These are phyloP conservation scores for Septoria linicola DNA, from an alignment of 2,329 filamentous ascomycete species.

Conservation along the genomic window DNA sequence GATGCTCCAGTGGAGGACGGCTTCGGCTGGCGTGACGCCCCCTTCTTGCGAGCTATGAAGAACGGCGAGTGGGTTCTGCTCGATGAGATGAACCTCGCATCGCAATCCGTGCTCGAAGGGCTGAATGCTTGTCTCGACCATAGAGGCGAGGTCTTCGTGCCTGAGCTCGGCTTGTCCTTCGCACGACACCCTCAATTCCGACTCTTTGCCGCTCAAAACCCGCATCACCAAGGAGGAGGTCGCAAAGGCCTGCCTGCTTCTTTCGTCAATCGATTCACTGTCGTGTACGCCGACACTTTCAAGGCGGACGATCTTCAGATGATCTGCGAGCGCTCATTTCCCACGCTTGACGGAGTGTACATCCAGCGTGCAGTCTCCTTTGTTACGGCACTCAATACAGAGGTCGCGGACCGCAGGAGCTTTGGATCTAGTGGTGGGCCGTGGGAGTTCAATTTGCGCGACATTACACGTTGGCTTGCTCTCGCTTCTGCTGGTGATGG, in stretches of 20 bases:
- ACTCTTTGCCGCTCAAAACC: conserved; percentile 97
- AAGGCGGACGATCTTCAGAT: conserved; percentile 73
- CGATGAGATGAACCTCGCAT: conserved; percentile 98
- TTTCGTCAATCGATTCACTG: conserved; percentile 96
- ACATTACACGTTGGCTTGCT: conserved; percentile 83
- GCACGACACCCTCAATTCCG: conserved; percentile 83
- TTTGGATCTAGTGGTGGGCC: conserved; percentile 66
- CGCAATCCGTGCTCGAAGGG: conserved; percentile 93
- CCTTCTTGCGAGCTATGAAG: conserved; percentile 95
- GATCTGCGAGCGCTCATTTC: conserved; percentile 79
- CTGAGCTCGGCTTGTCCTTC: conserved; percentile 93
- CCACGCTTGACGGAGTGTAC: conserved; percentile 57
- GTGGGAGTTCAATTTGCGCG: conserved; percentile 94
- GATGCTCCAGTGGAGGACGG: conserved; percentile 95
- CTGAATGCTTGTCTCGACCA: conserved; percentile 96
- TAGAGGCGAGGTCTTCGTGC: conserved; percentile 90
- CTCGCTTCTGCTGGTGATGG: conserved; percentile 62
- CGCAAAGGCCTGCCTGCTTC: conserved; percentile 91
- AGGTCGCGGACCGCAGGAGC: conserved; percentile 58
- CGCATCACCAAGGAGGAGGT: conserved; percentile 93
- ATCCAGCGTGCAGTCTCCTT: conserved; percentile 72
- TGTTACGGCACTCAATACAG: conserved; percentile 73
- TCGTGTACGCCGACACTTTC: conserved; percentile 94
- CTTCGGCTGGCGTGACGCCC: conserved; percentile 93
- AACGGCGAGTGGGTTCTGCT: conserved; percentile 93